Evolutionary conservation across 495 filamentous ascomycete genomes (phyloP), one percentile per base, ranked within the genome.

Genomic region (Penicillium paradoxum): DNA sequence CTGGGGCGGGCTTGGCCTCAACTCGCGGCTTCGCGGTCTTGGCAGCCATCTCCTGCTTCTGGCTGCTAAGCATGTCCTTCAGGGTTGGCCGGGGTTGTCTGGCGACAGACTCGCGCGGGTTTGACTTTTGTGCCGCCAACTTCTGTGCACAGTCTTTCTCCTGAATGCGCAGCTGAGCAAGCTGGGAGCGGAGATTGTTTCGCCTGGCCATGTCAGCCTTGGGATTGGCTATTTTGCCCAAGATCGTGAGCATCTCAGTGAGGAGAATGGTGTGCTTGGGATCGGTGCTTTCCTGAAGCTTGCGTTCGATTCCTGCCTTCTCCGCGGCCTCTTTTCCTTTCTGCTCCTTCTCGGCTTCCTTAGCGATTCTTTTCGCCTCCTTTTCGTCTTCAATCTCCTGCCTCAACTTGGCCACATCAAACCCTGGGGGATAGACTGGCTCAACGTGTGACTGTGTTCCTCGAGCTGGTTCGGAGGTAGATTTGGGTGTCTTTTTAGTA

Each of bases 1-100:
- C 14, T 7, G 32, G 32, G 19, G 45, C 45, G 8, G 45, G 14
- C 32, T 48, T 36, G 40, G 49, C 18, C 15, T 24, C 33, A 43
- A 50, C 33, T 41, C 32, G 21, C 25, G 41, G 22, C 33, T 62
- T 7, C 49, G 54, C 10, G 36, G 40, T 47, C 25, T 45, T 43
- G 22, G 53, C 49, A 15, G 27, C 51, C 15, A 41, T n/a, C 36
- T 51, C 54, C 32, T 51, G 27, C 18, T 27, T 45, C 21, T 53
- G 46, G 44, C 49, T 40, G 22, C 32, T 32, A 7, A 57, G 41
- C 9, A 63, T 14, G 17, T 30, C 33, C 45, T 59, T 59, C 6
- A 63, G 49, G 18, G 45, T 47, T 8, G 30, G 19, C 9, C 41
- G 57, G 39, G 38, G 7, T 27, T 18, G 47, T 9, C 8, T 34